Percentiles rank a stretch among this genome's conserved stretches.
phyloP scores from a whole-genome alignment of 179 eudicot species.

The Beta corolliflora region DNA sequence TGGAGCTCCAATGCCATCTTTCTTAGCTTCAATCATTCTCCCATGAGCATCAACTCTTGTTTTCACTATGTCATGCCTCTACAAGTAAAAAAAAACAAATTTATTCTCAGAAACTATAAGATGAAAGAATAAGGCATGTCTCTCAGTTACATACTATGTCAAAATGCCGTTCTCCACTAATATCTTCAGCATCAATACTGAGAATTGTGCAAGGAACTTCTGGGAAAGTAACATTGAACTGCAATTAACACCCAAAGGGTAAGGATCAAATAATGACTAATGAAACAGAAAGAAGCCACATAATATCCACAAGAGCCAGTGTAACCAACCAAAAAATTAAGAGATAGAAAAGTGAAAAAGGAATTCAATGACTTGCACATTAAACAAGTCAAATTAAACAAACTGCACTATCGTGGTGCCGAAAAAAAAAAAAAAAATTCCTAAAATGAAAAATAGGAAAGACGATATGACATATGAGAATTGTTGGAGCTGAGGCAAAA shows the following conservation, averaged over 20 bases:
- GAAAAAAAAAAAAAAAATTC: neutral
- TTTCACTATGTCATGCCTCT: constrained; percentile 93
- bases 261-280: constrained; percentile 17
- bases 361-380: neutral
- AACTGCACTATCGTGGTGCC: neutral
- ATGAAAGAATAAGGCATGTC: neutral
- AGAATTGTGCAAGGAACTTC: constrained; percentile 78
- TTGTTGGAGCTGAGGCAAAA: neutral
- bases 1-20: constrained; percentile 85
- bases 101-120: constrained; percentile 10
- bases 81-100: constrained; percentile 37
- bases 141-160: constrained; percentile 69
- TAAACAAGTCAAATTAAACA: neutral
- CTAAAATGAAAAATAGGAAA: neutral
- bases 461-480: neutral
- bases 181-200: constrained; percentile 96
- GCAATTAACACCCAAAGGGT: constrained; percentile 44
- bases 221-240: constrained; percentile 97
- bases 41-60: constrained; percentile 85
- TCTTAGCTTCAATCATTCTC: constrained; percentile 59
- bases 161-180: constrained; percentile 95
- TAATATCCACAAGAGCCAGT: neutral
- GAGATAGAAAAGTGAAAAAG: neutral
- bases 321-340: neutral
- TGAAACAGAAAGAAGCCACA: neutral